Base-by-base conservation (phyloP, 768 basidiomycete genomes). In the Kwoniella europaea region DNA sequence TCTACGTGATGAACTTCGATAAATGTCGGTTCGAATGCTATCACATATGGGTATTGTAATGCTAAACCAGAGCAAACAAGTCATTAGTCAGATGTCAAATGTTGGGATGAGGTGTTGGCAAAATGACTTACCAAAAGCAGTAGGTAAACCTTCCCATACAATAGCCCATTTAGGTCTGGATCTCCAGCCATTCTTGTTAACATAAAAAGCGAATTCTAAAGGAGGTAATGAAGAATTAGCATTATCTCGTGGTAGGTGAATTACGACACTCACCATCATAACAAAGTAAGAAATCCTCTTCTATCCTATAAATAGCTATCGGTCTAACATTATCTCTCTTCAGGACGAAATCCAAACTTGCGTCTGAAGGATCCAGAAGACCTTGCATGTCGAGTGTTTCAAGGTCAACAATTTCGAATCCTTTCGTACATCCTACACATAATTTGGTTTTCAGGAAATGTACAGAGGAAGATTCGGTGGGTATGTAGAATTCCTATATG, bases 361-460 rank as follows among this genome's bases (percentile, higher is more conserved):
- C 88, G 79, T 99, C 97, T 12, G 90, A 88, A 0, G 96, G 97
- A 84, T 99, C 97, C 63, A 99, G 87, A 76, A 99, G 83, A 3
- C 93, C 93, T 85, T 98, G 96, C 53, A 96, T 98, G 82, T 99
- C 97, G 84, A 99, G 85, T 70, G 91, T 95, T 83, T 98, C 94
- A 50, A 98, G 88, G 83, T 99, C 97, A 73, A 99, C 93, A 74
- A 99, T 98, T 85, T 98, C 97, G 82, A 99, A 98, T 18, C 97
- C 97, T 78, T 93, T 91, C 10, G 95, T 92, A 80, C 94, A 96
- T 1, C 96, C 97, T 15, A 99, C 93, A 82, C 97, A 99, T 75
- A 99, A 88, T 85, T 91, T 92, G 58, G 96, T 97, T 86, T 96
- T 97, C 74, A 99, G 87, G 86, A 96, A 98, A 84, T 97, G 96